A percentile compares a stretch with the other conserved stretches of the same genome.
Evolutionary conservation across 2,329 filamentous ascomycete genomes (phyloP).

Genomic region (Cercospora beticola): DNA sequence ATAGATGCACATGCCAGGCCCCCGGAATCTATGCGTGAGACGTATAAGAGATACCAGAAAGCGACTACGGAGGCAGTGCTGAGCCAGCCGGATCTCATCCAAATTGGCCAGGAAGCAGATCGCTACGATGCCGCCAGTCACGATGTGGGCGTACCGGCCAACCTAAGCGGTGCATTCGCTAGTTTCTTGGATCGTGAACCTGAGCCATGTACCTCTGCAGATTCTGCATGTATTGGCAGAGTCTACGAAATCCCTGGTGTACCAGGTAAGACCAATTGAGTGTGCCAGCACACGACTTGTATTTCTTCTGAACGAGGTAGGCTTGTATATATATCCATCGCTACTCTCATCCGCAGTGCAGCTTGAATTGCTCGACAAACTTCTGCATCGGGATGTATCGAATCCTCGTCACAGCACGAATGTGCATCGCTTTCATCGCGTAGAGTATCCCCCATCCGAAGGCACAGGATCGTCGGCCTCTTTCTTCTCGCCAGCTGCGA

Average conservation of each 20-base stretch:
- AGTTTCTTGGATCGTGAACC: conserved; percentile 18
- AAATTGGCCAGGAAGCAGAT: conserved; percentile 3
- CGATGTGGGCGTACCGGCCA: conserved; percentile 10
- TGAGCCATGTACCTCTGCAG: not conserved
- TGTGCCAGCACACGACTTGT: conserved; percentile 5
- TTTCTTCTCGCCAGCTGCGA: conserved; percentile 52
- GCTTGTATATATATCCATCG: conserved; percentile 73
- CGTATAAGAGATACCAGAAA: conserved; percentile 74
- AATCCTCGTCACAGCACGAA: conserved; percentile 79
- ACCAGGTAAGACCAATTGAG: conserved; percentile 57
- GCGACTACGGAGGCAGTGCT: conserved; percentile 55
- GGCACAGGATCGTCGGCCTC: conserved; percentile 45
- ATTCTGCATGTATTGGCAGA: not conserved
- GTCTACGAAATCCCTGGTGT: conserved; percentile 63
- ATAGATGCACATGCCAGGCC: conserved; percentile 78
- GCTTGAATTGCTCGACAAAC: conserved; percentile 64
- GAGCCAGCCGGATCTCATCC: conserved; percentile 19
- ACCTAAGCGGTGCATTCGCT: conserved; percentile 21
- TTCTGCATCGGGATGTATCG: conserved; percentile 76
- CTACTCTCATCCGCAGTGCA: conserved; percentile 72
- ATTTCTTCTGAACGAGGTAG: conserved; percentile 44
- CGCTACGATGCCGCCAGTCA: not conserved
- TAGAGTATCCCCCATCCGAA: conserved; percentile 59
- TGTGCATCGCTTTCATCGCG: conserved; percentile 76
- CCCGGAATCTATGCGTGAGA: conserved; percentile 64